Base-by-base conservation (phyloP, 2,329 filamentous ascomycete species). In the Hypoxylon sp. region DNA sequence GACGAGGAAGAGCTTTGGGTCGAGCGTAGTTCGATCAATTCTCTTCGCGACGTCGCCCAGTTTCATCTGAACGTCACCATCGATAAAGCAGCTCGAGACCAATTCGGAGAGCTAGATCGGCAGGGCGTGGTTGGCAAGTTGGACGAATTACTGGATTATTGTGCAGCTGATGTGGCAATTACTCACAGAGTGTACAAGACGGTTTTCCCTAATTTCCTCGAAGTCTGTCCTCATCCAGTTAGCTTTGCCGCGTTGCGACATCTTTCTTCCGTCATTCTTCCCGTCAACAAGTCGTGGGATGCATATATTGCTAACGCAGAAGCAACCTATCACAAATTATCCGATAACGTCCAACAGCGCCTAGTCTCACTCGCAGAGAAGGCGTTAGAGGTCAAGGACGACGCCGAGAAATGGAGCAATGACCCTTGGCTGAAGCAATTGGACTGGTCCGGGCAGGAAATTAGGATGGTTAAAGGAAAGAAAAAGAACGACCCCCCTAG, bases 1-100 rank as follows among this genome's bases (percentile, higher is more conserved):
- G 93, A 97, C 72, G 95, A 98, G 77, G 94, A 97, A 76, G 96
- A 99, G 75, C 82, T 98, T 0, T 99, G 96, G 96, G 93, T 99
- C 3, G 93, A 94, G 59, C 87, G 93, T 77, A 98, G 95, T 78
- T 98, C 96, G 0, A 88, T 98, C 75, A 99, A 99, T 80, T 99
- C 96, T 0, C 82, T 99, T 42, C 89, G 94, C 19, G 96, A 99
- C 75, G 96, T 99, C 5, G 97, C 96, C 68, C 93, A 97, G 77
- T 99, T 99, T 71, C 96, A 99, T 77, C 93, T 97, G 73, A 89
- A 94, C 73, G 89, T 97, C 58, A 91, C 91, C 2, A 94, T 99
- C 64, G 95, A 99, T 81, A 99, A 99, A 82, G 87, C 92, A 2
- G 86, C 91, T 52, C 89, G 96, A 72, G 91, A 98, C 76, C 90